phyloP scores from a whole-genome alignment of 441 rosid genomes.

The Gossypium lobatum region DNA sequence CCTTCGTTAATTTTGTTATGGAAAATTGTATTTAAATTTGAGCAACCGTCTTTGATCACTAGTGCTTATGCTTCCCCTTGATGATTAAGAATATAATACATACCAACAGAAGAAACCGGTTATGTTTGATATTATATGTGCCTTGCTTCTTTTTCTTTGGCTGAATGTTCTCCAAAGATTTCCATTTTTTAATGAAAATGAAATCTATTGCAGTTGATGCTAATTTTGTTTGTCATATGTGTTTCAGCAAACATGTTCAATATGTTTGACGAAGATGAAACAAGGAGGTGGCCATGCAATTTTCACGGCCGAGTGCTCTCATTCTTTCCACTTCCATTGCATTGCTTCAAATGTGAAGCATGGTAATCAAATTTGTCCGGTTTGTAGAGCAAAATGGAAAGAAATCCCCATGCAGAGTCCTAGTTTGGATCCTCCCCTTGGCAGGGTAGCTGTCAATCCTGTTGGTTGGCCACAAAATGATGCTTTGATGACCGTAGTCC shows the following conservation, averaged over 20 bases:
- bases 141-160: neutral
- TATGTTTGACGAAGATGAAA: constrained; percentile 82
- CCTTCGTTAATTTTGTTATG: neutral
- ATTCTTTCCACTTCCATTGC: constrained; percentile 91
- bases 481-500: constrained; percentile 48
- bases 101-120: neutral
- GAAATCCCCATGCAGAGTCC: constrained; percentile 80
- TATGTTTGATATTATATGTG: neutral
- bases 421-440: constrained; percentile 36
- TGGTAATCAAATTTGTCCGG: constrained; percentile 87
- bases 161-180: neutral
- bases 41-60: neutral
- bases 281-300: constrained; percentile 82
- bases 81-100: neutral
- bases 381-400: constrained; percentile 86
- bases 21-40: neutral
- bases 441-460: constrained; percentile 30
- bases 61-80: neutral
- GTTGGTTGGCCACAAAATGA: constrained; percentile 54
- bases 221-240: neutral
- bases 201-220: neutral
- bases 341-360: constrained; percentile 82
- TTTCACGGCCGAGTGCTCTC: constrained; percentile 91
- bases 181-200: neutral
- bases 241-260: constrained; percentile 70